phyloP scores from a whole-genome alignment of 2,329 filamentous ascomycete genomes.

The Calonectria pseudoturangicola region DNA sequence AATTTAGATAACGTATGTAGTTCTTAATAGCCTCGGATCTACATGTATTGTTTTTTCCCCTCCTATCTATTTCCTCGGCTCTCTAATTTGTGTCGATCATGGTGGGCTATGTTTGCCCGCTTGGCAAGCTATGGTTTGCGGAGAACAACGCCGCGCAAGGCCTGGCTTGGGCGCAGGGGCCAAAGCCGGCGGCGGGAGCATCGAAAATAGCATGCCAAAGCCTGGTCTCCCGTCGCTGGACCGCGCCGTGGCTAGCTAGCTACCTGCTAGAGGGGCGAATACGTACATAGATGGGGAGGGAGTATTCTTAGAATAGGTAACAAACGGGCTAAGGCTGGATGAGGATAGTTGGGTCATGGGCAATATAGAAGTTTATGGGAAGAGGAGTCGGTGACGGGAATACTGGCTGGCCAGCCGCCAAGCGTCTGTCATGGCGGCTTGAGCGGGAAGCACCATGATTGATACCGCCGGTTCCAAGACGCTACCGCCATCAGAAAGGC shows the following conservation, averaged over 20 bases:
- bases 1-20: background rate
- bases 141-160: constrained; percentile 6
- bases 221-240: constrained; percentile 33
- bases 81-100: background rate
- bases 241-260: constrained; percentile 25
- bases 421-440: constrained; percentile 1
- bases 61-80: background rate
- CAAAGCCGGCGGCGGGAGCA: constrained; percentile 11
- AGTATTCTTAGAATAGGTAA: constrained; percentile 26
- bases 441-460: background rate
- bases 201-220: constrained; percentile 36
- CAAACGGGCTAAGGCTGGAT: constrained; percentile 21
- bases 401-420: background rate
- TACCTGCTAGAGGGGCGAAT: constrained; percentile 27
- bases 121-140: constrained; percentile 7
- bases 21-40: background rate
- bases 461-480: background rate
- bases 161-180: constrained; percentile 12
- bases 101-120: background rate
- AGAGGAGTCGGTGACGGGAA: constrained; percentile 15
- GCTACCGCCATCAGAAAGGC: constrained; percentile 32
- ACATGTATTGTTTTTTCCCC: background rate
- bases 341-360: constrained; percentile 12
- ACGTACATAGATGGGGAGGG: constrained; percentile 16
- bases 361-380: constrained; percentile 22